Conservation (phyloP, 148 eudicot genomes). For the Chenopodium suecicum region DNA sequence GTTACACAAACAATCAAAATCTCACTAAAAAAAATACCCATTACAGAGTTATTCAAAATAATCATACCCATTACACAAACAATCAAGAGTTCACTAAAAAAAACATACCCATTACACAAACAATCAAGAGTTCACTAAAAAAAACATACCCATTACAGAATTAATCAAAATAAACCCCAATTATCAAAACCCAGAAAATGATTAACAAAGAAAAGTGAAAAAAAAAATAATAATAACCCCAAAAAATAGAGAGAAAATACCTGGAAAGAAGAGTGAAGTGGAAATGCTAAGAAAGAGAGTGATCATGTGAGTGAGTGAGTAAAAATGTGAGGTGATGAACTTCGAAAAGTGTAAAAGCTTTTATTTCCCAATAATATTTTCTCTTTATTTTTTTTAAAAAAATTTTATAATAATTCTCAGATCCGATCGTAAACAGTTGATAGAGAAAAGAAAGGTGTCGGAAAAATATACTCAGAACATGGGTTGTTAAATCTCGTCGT, state of each 20-base stretch:
- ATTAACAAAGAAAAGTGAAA: conserved; percentile 3
- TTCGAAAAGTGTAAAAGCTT: conserved; percentile 39
- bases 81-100: too few species aligned
- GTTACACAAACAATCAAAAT: too few species aligned
- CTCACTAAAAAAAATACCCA: not conserved
- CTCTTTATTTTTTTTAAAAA: conserved; percentile 1
- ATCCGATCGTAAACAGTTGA: conserved; percentile 20
- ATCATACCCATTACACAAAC: not conserved
- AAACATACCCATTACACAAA: not conserved
- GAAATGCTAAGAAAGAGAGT: conserved; percentile 38
- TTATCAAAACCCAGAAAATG: not conserved
- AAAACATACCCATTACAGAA: not conserved
- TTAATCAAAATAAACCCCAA: not conserved
- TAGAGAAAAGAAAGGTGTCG: not conserved
- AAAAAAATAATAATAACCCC: not conserved
- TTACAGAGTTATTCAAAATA: not conserved
- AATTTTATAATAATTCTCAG: not conserved
- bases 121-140: too few species aligned
- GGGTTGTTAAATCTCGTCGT: conserved; percentile 25
- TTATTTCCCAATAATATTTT: not conserved
- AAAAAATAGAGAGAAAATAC: conserved; percentile 28
- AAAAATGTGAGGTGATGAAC: conserved; percentile 29
- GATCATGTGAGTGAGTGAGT: conserved; percentile 38
- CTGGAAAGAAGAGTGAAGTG: conserved; percentile 34
- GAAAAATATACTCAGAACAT: not conserved